Percentiles rank a stretch among this genome's conserved stretches.
These are phyloP conservation scores for Pseudogymnoascus destructans DNA, from an alignment of 2,329 filamentous ascomycete genomes.

Conservation along the genomic window DNA sequence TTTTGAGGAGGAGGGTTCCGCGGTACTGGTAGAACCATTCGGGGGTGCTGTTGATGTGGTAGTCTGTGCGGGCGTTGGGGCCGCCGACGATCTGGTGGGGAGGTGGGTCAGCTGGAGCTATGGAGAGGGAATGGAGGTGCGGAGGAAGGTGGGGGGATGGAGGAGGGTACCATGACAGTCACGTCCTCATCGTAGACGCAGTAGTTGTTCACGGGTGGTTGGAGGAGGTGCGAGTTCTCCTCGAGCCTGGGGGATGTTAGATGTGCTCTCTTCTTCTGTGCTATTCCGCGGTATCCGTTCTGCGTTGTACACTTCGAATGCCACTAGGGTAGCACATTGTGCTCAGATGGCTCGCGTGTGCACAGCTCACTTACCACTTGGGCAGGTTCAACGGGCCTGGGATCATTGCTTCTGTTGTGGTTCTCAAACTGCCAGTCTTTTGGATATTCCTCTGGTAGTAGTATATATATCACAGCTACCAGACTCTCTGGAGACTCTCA, in stretches of 20 bases:
- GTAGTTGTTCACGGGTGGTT: slow-evolving; percentile 94
- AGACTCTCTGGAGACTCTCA: not conserved
- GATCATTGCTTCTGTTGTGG: not conserved
- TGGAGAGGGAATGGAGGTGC: not conserved
- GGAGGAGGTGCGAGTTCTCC: slow-evolving; percentile 79
- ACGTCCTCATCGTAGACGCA: slow-evolving; percentile 82
- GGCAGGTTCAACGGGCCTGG: not conserved
- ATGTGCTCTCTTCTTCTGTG: not conserved
- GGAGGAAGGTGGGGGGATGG: slow-evolving; percentile 15
- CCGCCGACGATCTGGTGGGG: slow-evolving; percentile 70
- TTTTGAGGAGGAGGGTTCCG: slow-evolving; percentile 86
- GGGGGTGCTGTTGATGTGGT: slow-evolving; percentile 92
- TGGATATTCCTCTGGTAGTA: not conserved
- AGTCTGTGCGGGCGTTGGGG: slow-evolving; percentile 91
- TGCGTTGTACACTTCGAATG: not conserved
- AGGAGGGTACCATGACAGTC: slow-evolving; percentile 56
- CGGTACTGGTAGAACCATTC: slow-evolving; percentile 98
- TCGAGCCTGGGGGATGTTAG: slow-evolving; percentile 52
- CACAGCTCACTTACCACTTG: not conserved
- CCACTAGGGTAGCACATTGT: not conserved
- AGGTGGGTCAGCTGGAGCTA: slow-evolving; percentile 7
- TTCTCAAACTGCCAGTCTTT: not conserved
- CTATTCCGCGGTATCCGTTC: not conserved
- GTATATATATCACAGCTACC: not conserved
- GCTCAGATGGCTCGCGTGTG: not conserved